phyloP scores from a whole-genome alignment of 2,329 filamentous ascomycete genomes.

The Cryphonectria naterciae region DNA sequence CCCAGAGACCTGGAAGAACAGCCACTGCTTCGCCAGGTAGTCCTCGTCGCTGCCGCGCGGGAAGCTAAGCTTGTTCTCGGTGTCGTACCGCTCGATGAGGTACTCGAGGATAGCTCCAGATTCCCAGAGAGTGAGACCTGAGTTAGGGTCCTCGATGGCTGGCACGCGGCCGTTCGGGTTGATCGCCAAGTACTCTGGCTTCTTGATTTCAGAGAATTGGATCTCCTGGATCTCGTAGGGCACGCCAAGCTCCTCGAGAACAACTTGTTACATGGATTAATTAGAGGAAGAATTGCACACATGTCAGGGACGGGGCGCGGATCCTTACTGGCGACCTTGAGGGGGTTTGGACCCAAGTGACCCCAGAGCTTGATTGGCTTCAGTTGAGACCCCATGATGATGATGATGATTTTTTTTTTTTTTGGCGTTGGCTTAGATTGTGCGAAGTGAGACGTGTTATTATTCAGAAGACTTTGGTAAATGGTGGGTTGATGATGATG shows the following conservation, averaged over 20 bases:
- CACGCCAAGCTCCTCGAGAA: conserved; percentile 38
- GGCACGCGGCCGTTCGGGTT: conserved; percentile 25
- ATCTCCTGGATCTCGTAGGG: conserved; percentile 35
- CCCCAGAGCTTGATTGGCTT: conserved; percentile 39
- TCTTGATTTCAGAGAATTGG: conserved; percentile 26
- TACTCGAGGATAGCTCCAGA: conserved; percentile 55
- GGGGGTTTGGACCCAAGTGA: conserved; percentile 36
- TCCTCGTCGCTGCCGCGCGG: conserved; percentile 39
- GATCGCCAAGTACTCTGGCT: conserved; percentile 8
- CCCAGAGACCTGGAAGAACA: conserved; percentile 48
- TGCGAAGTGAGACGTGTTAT: background rate
- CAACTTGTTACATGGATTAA: conserved; percentile 24
- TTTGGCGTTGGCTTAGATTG: background rate
- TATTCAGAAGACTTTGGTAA: background rate
- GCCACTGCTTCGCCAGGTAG: conserved; percentile 45
- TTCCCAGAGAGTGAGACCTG: conserved; percentile 52
- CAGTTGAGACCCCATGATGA: conserved; percentile 29
- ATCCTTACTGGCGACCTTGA: conserved; percentile 33
- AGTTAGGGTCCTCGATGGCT: conserved; percentile 42
- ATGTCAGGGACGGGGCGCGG: background rate
- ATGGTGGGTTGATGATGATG: background rate
- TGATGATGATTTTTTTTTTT: too few relatives aligned
- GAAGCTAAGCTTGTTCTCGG: conserved; percentile 45
- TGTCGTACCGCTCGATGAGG: conserved; percentile 50
- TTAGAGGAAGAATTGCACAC: too few relatives aligned